Evolutionary conservation across 192 early-diverging fungal genomes (phyloP), one percentile per base, ranked within the genome.

Genomic region (Phlyctochytrium planicorne): DNA sequence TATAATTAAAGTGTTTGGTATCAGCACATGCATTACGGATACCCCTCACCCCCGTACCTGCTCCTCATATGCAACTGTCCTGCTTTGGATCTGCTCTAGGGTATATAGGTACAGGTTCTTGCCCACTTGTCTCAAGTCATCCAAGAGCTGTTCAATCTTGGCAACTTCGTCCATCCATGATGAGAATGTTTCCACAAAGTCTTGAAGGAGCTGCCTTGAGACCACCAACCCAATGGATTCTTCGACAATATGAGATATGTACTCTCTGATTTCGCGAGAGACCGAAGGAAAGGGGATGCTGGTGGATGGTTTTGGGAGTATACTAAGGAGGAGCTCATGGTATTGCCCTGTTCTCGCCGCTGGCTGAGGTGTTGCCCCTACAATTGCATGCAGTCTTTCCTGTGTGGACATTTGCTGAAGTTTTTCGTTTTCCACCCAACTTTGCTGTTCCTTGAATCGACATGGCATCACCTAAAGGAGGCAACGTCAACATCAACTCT

Each of bases 41-140:
- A 24, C 17, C n/a, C 27, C 17, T 6, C 40, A 29, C 25, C 16
- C 20, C 29, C 2, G 47, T 72, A 92, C 91, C 84, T 92, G 84
- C 67, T 89, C 89, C 80, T 95, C 89, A 80, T 96, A 88, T 34
- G 90, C 88, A 30, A 94, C 91, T 52, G 82, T 70, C 40, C 94
- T 79, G n/a, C 83, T 75, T 65, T 90, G 86, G 52, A 91, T 83
- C 65, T 80, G 84, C 2, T 83, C 82, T 33, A 98, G 80, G 1
- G 89, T 73, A 73, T 83, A 88, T n/a, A 68, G 67, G 68, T 93
- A 84, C 1, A 93, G 70, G 6, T 79, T 68, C 68, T 84, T 86
- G 2, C 36, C 63, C 25, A 60, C 47, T n/a, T 78, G 73, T 16
- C 27, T 50, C 56, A 16, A 17, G 12, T 12, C 27, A 27, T 69